Percentiles rank a stretch among this genome's conserved stretches.
These are phyloP conservation scores for Triticum monococcum DNA, from an alignment of 176 grass and related monocot species.

Conservation along the genomic window DNA sequence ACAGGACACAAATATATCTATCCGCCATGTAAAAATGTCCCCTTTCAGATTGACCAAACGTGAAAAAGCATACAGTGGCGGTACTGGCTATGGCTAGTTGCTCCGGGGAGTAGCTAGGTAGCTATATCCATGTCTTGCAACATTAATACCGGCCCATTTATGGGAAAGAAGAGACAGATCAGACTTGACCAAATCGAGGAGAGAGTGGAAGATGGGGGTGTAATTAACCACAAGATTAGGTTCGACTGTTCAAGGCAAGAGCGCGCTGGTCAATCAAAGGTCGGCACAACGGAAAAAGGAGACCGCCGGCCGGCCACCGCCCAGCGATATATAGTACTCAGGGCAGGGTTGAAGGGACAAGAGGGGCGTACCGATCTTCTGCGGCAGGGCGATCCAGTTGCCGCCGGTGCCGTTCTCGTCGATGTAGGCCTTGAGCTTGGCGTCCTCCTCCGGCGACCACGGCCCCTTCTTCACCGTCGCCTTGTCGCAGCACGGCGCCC, in stretches of 20 bases:
- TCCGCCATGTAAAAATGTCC: background rate
- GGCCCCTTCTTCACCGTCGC: slow-evolving; percentile 95
- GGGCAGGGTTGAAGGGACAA: background rate
- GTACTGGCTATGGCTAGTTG: background rate
- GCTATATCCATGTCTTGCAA: slow-evolving; percentile 16
- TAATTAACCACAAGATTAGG: background rate
- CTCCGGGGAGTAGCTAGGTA: background rate
- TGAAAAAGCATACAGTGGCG: background rate
- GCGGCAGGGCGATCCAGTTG: slow-evolving; percentile 98
- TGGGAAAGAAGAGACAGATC: slow-evolving; percentile 4
- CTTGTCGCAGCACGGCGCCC: slow-evolving; percentile 98
- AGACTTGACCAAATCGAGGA: slow-evolving; percentile 10
- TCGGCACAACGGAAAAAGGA: background rate
- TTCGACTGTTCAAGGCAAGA: background rate
- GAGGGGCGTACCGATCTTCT: slow-evolving; percentile 77
- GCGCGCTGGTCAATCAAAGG: background rate
- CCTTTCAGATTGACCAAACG: background rate
- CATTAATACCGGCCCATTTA: slow-evolving; percentile 15
- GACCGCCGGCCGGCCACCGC: background rate
- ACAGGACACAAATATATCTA: background rate
- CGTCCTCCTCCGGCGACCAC: slow-evolving; percentile 96
- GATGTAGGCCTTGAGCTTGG: slow-evolving; percentile 88
- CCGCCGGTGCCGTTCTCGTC: slow-evolving; percentile 84
- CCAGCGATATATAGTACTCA: background rate
- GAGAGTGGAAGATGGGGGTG: background rate